These are phyloP conservation scores for Citrullus mucosospermus DNA, from an alignment of 306 rosid species.

Conservation along the genomic window DNA sequence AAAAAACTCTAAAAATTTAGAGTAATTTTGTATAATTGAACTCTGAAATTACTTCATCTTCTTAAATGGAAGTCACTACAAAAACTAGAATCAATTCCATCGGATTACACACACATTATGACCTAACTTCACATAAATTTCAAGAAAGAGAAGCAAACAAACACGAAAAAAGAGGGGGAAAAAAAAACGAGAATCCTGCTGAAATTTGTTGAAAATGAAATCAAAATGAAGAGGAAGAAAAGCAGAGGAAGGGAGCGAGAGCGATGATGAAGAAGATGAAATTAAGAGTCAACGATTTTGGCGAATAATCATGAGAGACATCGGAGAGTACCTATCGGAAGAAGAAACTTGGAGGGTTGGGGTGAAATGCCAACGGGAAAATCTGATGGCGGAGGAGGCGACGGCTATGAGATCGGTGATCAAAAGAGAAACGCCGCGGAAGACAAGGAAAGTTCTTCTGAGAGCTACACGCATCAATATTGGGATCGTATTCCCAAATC, in stretches of 20 bases:
- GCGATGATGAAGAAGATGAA: background rate
- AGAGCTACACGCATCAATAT: conserved; percentile 31
- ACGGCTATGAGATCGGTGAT: conserved; percentile 24
- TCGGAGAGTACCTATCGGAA: conserved; percentile 31
- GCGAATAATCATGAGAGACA: conserved; percentile 38
- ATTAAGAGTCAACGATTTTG: conserved; percentile 28
- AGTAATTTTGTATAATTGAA: too few relatives aligned
- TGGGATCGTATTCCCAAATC: conserved; percentile 23
- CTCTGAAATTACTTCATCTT: background rate
- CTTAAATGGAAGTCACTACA: background rate
- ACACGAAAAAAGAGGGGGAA: background rate
- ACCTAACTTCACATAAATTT: background rate
- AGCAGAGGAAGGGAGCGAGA: background rate
- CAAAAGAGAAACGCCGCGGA: conserved; percentile 18
- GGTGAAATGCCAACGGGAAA: conserved; percentile 28
- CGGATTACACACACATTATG: background rate
- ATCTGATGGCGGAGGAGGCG: conserved; percentile 23
- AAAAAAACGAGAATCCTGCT: background rate
- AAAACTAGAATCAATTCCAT: background rate
- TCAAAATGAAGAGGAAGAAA: background rate
- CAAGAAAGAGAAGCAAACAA: background rate
- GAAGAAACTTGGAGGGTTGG: conserved; percentile 15
- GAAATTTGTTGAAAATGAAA: background rate
- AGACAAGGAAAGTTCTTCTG: conserved; percentile 36
- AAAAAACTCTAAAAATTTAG: too few relatives aligned